Evolutionary conservation across 345 rosid genomes (phyloP).

Genomic region (Punica granatum): DNA sequence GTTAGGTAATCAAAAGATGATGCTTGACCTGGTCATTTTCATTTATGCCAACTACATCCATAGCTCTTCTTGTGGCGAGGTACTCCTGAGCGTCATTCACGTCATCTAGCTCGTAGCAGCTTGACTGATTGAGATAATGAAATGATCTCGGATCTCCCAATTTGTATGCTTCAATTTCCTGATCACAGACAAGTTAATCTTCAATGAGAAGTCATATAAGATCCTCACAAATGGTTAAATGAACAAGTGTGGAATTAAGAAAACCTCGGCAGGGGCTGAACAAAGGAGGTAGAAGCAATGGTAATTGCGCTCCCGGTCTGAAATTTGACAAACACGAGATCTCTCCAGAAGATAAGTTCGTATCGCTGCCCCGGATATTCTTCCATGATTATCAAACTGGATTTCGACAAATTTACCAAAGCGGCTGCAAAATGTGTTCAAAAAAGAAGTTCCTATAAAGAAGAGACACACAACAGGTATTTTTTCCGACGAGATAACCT

Average conservation of each 20-base stretch:
- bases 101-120: slow-evolving; percentile 67
- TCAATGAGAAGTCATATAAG: background rate
- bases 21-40: slow-evolving; percentile 60
- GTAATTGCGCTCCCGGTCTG: slow-evolving; percentile 87
- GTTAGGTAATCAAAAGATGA: background rate
- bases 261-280: slow-evolving; percentile 78
- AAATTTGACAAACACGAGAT: slow-evolving; percentile 95
- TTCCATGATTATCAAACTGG: slow-evolving; percentile 68
- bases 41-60: slow-evolving; percentile 80
- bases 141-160: slow-evolving; percentile 77
- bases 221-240: background rate
- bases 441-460: slow-evolving; percentile 8
- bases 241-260: background rate
- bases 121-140: slow-evolving; percentile 92
- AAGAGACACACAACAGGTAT: background rate
- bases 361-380: slow-evolving; percentile 92
- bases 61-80: slow-evolving; percentile 76
- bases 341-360: slow-evolving; percentile 92
- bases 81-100: slow-evolving; percentile 66
- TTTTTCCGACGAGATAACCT: background rate
- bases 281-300: slow-evolving; percentile 93
- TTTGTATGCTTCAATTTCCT: slow-evolving; percentile 80
- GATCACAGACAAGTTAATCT: slow-evolving; percentile 18
- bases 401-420: slow-evolving; percentile 95
- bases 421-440: slow-evolving; percentile 45